These are phyloP conservation scores for Cardiospermum halicacabum DNA, from an alignment of 345 rosid species.

Conservation along the genomic window DNA sequence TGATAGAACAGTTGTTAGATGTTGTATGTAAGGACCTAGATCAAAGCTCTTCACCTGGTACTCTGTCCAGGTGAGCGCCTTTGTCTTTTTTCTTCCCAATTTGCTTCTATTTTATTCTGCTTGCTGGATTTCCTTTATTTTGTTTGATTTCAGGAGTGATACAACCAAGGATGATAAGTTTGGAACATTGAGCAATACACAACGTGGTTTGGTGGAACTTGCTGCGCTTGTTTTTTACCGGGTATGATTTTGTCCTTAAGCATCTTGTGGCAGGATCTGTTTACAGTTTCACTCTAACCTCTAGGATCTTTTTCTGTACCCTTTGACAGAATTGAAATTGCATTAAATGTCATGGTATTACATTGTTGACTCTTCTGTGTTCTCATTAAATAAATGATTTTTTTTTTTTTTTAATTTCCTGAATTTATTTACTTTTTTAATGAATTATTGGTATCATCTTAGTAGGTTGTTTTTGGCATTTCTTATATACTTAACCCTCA, in stretches of 20 bases:
- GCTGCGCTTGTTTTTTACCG: conserved; percentile 70
- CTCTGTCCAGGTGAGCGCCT: conserved; percentile 45
- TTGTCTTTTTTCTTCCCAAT: conserved; percentile 12
- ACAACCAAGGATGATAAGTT: conserved; percentile 67
- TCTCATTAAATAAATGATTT: neutral
- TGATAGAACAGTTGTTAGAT: conserved; percentile 77
- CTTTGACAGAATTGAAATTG: conserved; percentile 4
- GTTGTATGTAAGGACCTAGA: conserved; percentile 81
- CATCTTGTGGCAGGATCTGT: conserved; percentile 5
- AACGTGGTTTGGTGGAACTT: conserved; percentile 65
- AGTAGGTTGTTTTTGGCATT: neutral
- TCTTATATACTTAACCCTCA: neutral
- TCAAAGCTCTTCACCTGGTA: conserved; percentile 49
- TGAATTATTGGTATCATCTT: too few species aligned
- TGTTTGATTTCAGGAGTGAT: conserved; percentile 57
- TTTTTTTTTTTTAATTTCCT: neutral
- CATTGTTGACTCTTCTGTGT: neutral
- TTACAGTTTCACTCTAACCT: conserved; percentile 4
- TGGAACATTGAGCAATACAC: conserved; percentile 59
- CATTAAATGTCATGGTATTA: conserved; percentile 2
- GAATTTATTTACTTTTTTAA: neutral
- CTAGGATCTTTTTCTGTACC: neutral
- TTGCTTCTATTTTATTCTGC: neutral
- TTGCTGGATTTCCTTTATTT: conserved; percentile 6
- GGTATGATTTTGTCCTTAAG: conserved; percentile 34